A percentile compares a stretch with the other conserved stretches of the same genome.
Evolutionary conservation across 78 protist species (phyloP).

Genomic region (Dictyostelium firmibasis): DNA sequence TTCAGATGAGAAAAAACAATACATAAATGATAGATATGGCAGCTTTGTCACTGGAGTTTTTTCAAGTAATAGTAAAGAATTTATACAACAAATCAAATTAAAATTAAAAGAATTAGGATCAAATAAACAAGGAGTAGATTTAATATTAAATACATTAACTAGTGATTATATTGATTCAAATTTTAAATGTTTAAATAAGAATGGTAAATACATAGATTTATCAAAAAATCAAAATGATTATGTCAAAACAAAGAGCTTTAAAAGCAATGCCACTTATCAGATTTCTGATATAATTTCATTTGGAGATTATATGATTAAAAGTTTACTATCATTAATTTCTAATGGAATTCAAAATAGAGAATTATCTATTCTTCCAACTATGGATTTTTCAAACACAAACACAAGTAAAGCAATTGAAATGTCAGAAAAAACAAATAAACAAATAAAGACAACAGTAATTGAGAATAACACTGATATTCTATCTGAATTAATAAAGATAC

Average conservation of each 20-base stretch:
- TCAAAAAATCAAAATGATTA: background rate
- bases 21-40: background rate
- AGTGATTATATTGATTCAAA: slow-evolving; percentile 25
- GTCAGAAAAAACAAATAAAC: background rate
- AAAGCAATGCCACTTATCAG: background rate
- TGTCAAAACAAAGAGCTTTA: background rate
- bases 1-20: slow-evolving; percentile 24
- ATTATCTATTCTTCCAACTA: slow-evolving; percentile 10
- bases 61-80: background rate
- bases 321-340: background rate
- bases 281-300: background rate
- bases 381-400: background rate
- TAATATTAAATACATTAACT: slow-evolving; percentile 53
- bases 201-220: slow-evolving; percentile 60
- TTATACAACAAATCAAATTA: background rate
- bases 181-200: slow-evolving; percentile 9
- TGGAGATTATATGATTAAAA: background rate
- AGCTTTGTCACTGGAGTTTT: slow-evolving; percentile 33
- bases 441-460: slow-evolving; percentile 24
- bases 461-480: background rate
- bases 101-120: slow-evolving; percentile 5
- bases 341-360: background rate
- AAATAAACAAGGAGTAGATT: slow-evolving; percentile 69
- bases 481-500: background rate
- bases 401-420: slow-evolving; percentile 30